A percentile compares a stretch with the other conserved stretches of the same genome.
Conservation (phyloP, 768 basidiomycete species). For the Suillus clintonianus region DNA sequence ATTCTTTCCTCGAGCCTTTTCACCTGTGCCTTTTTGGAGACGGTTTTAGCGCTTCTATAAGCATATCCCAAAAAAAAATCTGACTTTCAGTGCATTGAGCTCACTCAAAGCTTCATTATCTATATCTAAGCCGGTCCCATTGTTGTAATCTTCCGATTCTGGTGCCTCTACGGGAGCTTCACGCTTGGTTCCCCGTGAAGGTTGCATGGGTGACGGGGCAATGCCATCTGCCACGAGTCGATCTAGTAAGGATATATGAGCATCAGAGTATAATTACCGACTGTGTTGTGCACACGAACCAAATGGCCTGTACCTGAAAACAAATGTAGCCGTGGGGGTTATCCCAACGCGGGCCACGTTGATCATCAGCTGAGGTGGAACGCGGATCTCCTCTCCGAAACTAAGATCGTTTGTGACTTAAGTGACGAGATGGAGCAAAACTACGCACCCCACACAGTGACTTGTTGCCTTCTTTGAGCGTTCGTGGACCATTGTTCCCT, state of each 20-base stretch:
- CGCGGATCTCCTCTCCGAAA: constrained; percentile 3
- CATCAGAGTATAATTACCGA: neutral
- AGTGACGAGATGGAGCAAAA: neutral
- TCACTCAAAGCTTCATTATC: constrained; percentile 1
- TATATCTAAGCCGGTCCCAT: neutral
- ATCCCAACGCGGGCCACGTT: neutral
- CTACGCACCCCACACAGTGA: constrained; percentile 9
- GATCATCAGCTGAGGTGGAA: constrained; percentile 1
- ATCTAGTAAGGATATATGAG: constrained; percentile 1
- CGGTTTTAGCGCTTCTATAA: constrained; percentile 13
- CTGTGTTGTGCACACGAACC: constrained; percentile 2
- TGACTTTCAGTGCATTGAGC: constrained; percentile 6
- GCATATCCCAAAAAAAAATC: constrained; percentile 8
- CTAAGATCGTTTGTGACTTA: constrained; percentile 1
- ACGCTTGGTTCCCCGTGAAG: constrained; percentile 3
- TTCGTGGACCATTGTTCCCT: constrained; percentile 11
- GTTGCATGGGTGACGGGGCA: neutral
- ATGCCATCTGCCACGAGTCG: constrained; percentile 9
- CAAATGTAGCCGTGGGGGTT: constrained; percentile 6
- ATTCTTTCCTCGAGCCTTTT: constrained; percentile 9
- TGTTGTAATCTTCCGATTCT: neutral
- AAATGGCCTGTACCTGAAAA: constrained; percentile 12
- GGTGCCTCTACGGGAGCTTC: neutral
- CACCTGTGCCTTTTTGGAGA: constrained; percentile 1
- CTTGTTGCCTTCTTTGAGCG: constrained; percentile 11